Evolutionary conservation across 331 rosid species (phyloP).

Genomic region (Malus hybrid): DNA sequence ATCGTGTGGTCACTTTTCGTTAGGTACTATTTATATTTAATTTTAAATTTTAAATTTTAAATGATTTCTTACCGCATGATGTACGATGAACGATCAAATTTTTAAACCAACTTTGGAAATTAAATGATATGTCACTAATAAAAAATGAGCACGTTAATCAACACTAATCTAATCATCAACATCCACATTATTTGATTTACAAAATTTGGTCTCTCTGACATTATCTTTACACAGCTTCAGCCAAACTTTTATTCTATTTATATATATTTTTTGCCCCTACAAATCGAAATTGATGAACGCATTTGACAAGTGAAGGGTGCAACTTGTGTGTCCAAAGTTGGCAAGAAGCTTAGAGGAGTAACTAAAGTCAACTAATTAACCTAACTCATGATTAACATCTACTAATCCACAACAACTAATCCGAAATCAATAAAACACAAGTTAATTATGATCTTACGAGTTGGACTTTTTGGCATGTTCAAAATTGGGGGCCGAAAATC

Average conservation of each 20-base stretch:
- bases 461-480: not conserved
- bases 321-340: not conserved
- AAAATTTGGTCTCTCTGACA: too few species aligned
- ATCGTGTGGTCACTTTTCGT: too few species aligned
- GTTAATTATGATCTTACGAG: not conserved
- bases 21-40: too few species aligned
- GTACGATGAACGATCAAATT: too few species aligned
- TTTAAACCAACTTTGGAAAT: too few species aligned
- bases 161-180: too few species aligned
- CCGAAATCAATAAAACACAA: not conserved
- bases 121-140: too few species aligned
- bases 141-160: too few species aligned
- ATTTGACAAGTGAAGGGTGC: not conserved
- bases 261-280: not conserved
- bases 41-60: too few species aligned
- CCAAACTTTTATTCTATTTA: not conserved
- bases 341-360: not conserved
- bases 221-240: too few species aligned
- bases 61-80: too few species aligned
- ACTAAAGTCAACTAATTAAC: not conserved
- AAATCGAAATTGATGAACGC: not conserved
- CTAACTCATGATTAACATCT: not conserved
- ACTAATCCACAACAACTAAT: not conserved
- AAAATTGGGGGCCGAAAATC: conserved; percentile 8
- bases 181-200: too few species aligned